These are phyloP conservation scores for Boeremia exigua DNA, from an alignment of 2,329 filamentous ascomycete genomes.

Conservation along the genomic window DNA sequence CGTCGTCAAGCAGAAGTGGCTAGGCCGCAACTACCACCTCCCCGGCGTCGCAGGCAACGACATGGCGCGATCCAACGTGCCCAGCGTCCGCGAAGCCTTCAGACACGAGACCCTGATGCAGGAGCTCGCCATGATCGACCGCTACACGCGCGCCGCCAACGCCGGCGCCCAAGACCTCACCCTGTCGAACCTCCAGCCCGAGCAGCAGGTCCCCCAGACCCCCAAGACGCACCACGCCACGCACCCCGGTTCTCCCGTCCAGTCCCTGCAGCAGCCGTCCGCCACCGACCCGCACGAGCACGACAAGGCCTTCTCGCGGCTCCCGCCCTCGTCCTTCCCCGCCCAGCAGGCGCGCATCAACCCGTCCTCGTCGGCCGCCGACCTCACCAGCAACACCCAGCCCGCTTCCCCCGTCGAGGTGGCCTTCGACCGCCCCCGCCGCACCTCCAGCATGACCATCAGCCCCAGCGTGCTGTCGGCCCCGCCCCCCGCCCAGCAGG, in stretches of 20 bases:
- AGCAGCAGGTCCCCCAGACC: conserved; percentile 32
- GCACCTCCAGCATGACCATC: conserved; percentile 38
- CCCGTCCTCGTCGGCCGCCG: conserved; percentile 29
- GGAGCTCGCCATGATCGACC: conserved; percentile 75
- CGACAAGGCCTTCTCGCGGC: conserved; percentile 32
- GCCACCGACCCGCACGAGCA: conserved; percentile 46
- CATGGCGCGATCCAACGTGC: conserved; percentile 96
- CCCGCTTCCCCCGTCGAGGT: conserved; percentile 35
- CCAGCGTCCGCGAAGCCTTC: conserved; percentile 89
- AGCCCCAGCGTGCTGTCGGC: conserved; percentile 29
- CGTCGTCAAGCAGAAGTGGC: conserved; percentile 87
- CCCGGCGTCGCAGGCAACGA: conserved; percentile 85
- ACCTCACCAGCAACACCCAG: conserved; percentile 26
- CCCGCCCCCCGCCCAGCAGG: conserved; percentile 19
- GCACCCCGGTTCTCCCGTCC: conserved; percentile 47
- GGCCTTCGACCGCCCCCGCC: conserved; percentile 34
- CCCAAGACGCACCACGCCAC: conserved; percentile 38
- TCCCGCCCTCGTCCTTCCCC: conserved; percentile 37
- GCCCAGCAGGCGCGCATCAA: conserved; percentile 48
- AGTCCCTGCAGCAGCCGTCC: conserved; percentile 51
- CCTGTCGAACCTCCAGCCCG: conserved; percentile 42
- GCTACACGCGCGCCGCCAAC: conserved; percentile 51
- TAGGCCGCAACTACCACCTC: conserved; percentile 77
- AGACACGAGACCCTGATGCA: conserved; percentile 83
- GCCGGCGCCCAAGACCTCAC: conserved; percentile 41